Base-by-base conservation (phyloP, 2,329 filamentous ascomycete genomes). In the Aspergillus sp. region DNA sequence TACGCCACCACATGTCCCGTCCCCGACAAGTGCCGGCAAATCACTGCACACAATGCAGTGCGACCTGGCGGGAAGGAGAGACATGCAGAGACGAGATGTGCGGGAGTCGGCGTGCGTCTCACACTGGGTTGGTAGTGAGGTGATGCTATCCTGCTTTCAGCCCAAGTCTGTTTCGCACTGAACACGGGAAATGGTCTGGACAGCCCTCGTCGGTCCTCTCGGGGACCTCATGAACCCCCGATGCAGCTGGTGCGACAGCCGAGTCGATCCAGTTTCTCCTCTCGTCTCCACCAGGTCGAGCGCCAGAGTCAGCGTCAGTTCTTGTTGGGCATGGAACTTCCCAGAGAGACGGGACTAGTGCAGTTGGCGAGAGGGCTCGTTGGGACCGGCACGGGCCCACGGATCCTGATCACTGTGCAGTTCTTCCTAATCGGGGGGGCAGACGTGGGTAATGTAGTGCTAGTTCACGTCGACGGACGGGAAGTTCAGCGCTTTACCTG, bases 401-500 rank as follows among this genome's bases (percentile, higher is more conserved):
- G 40, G 40, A 42, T 19, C 16, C 11, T 19, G 40, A 38, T 38
- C 35, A 17, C 5, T n/a, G 35, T 5, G 35, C 4, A 3, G 4
- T 10, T 38, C 35, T 38, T 38, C 35, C 35, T n/a, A 17, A 38
- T 38, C 8, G 35, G 16, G 35, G 35, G 22, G 5, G 35, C 35
- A 24, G 46, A 9, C 38, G 35, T 49, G 32, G 35, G 30, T 26
- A 33, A 13, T 33, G 26, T 16, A 24, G 17, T 24, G 26, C n/a
- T 45, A 32, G 45, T 36, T 47, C 32, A 33, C 35, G 45, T 33
- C 36, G 46, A 40, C 19, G 35, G 35, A 41, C 46, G 35, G 46
- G 46, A 48, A 48, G 46, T 48, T 20, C 46, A 48, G 40, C 36
- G 40, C 26, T 42, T 19, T 43, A 35, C 44, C 44, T 35, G 24